Percentiles rank a stretch among this genome's conserved stretches.
These are phyloP conservation scores for Helianthus annuus DNA, from an alignment of 129 eudicot species.

Conservation along the genomic window DNA sequence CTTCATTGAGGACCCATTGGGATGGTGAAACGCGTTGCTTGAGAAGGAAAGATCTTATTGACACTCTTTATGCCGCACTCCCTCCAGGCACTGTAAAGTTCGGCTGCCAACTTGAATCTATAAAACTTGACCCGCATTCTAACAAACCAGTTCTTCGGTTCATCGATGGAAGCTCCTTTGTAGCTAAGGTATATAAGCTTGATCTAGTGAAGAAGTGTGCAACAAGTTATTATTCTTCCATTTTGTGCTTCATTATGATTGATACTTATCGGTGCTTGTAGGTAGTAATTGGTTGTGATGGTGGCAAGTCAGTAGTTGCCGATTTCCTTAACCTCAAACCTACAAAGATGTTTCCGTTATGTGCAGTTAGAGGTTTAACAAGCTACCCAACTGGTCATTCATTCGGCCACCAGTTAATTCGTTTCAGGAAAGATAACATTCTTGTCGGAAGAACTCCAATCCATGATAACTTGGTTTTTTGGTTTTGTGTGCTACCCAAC, in stretches of 20 bases:
- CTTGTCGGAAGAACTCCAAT: conserved; percentile 53
- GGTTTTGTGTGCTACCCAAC: conserved; percentile 46
- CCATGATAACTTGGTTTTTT: conserved; percentile 47
- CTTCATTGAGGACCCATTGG: conserved; percentile 5
- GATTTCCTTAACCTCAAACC: conserved; percentile 52
- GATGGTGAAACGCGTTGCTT: conserved; percentile 57
- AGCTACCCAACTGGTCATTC: conserved; percentile 60
- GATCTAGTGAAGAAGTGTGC: background rate
- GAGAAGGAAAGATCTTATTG: conserved; percentile 56
- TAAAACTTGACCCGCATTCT: conserved; percentile 38
- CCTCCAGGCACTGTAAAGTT: conserved; percentile 55
- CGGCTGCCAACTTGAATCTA: conserved; percentile 49
- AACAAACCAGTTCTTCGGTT: conserved; percentile 41
- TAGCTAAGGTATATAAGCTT: conserved; percentile 54
- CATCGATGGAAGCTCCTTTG: conserved; percentile 45
- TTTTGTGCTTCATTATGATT: background rate
- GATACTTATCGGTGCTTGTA: conserved; percentile 20
- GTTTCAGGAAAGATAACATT: conserved; percentile 30
- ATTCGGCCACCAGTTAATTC: conserved; percentile 38
- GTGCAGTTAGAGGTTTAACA: conserved; percentile 53
- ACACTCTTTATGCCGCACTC: conserved; percentile 55
- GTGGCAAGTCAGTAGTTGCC: conserved; percentile 53
- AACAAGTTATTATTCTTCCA: background rate
- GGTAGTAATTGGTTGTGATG: conserved; percentile 73
- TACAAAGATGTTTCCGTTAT: conserved; percentile 33